Evolutionary conservation across 768 basidiomycete genomes (phyloP).

Genomic region (Lactifluus rugatus): DNA sequence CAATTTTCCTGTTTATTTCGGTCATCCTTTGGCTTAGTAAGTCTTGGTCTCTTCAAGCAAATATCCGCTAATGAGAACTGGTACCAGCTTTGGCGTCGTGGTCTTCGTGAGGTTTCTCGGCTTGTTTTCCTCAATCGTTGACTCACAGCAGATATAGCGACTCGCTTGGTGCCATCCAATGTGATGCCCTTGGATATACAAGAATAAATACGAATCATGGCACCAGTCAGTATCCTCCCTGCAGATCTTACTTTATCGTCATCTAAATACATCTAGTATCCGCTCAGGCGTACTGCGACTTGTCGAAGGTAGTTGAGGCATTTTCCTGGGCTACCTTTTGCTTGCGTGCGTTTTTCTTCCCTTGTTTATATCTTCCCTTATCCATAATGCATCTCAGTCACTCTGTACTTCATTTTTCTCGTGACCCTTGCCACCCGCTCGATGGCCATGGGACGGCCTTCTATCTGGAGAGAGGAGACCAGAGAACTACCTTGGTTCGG

Average conservation of each 20-base stretch:
- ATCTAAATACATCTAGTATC: constrained; percentile 8
- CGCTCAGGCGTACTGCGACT: constrained; percentile 18
- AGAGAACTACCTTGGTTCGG: constrained; percentile 19
- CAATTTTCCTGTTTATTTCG: constrained; percentile 14
- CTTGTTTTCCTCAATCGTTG: neutral
- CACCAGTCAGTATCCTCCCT: constrained; percentile 5
- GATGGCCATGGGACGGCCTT: constrained; percentile 11
- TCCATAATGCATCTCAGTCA: neutral
- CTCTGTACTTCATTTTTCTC: constrained; percentile 16
- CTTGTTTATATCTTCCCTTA: neutral
- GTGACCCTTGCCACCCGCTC: constrained; percentile 12
- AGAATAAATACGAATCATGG: constrained; percentile 15
- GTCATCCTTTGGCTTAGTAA: constrained; percentile 19
- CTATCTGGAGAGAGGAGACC: constrained; percentile 19
- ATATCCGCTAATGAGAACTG: neutral
- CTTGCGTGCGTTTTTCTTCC: constrained; percentile 7
- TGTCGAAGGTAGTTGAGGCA: constrained; percentile 19
- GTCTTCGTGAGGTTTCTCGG: constrained; percentile 11
- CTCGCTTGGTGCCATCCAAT: constrained; percentile 11
- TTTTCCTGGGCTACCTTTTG: constrained; percentile 19
- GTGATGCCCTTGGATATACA: constrained; percentile 10
- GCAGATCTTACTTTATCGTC: neutral
- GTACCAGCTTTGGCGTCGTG: constrained; percentile 17
- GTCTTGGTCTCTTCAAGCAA: neutral
- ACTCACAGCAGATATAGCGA: constrained; percentile 8